Percentiles rank a stretch among this genome's conserved stretches.
Evolutionary conservation across 1,139 yeast genomes (phyloP).

Genomic region (Hanseniaspora uvarum): DNA sequence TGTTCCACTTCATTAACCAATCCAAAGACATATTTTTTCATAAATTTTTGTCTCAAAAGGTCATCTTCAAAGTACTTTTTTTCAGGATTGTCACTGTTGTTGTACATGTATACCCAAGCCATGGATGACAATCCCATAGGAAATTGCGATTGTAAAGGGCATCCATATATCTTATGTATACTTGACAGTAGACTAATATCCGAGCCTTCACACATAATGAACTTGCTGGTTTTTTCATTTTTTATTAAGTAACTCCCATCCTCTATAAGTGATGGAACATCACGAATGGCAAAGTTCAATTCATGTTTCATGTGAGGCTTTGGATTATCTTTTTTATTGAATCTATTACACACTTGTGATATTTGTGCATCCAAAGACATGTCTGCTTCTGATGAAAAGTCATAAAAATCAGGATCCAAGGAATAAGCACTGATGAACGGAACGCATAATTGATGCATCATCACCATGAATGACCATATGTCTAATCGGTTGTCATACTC

Average conservation of each 20-base stretch:
- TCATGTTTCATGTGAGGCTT: neutral
- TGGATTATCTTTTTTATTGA: neutral
- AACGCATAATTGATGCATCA: slow-evolving; percentile 11
- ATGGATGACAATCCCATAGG: neutral
- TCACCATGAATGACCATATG: slow-evolving; percentile 69
- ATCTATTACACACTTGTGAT: neutral
- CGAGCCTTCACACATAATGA: neutral
- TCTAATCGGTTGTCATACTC: slow-evolving; percentile 59
- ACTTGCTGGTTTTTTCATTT: neutral
- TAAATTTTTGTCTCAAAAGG: neutral
- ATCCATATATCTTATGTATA: slow-evolving; percentile 8
- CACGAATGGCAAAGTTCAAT: neutral
- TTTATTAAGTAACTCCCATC: neutral
- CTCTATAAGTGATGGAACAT: neutral
- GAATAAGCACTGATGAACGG: neutral
- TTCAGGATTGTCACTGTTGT: neutral
- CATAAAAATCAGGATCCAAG: slow-evolving; percentile 21
- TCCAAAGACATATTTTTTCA: neutral
- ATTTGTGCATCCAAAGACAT: neutral
- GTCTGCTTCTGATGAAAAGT: neutral
- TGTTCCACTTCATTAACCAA: neutral
- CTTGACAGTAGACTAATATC: slow-evolving; percentile 6
- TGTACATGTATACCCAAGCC: slow-evolving; percentile 13
- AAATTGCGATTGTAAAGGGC: slow-evolving; percentile 4
- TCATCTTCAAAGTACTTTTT: slow-evolving; percentile 1